Base-by-base conservation (phyloP, 257 asterid genomes). In the Plantago ovata region DNA sequence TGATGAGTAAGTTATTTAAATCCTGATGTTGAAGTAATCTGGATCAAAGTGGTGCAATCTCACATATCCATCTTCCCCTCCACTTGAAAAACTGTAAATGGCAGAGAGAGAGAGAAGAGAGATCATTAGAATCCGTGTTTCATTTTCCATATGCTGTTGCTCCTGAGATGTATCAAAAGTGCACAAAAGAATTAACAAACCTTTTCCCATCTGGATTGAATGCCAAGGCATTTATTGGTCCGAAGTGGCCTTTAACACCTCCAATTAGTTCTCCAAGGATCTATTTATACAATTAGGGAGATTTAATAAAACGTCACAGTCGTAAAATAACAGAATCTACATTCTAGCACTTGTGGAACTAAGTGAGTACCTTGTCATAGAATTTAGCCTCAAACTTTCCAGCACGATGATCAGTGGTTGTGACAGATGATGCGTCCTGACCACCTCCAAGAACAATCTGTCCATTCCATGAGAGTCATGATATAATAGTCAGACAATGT, bases 371-470 rank as follows among this genome's bases (percentile, higher is more conserved):
- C 98, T 87, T 91, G 83, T 91, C 87, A 63, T 63, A 91, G 69
- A 91, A 91, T 58, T 85, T 91, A 40, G 98, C 94, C 72, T 87
- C 96, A 54, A 91, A 91, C 73, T 87, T 87, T 45, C 98, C 98
- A 69, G 94, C 93, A 60, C 95, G 96, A 69, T 85, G 98, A 72
- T 85, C 94, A 44, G 98, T 91, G 14, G 80, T 79, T 38, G 96
- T 85, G 59, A 87, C 98, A 64, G 85, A 36, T 39, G 87, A 77
- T 69, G 96, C 95, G 69, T 85, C 98, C 75, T 87, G 98, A 62
- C 98, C 98, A 67, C 98, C 98, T 69, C 98, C 98, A 57, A 87
- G 81, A 39, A 87, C 96, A 68, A 87, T 89, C 98, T 91, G 69
- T 38, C 46, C 23, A 58, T 38, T n/a, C 58, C 65, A 64, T 45